Evolutionary conservation across 306 rosid species (phyloP).

Genomic region (Vachellia collinsii): DNA sequence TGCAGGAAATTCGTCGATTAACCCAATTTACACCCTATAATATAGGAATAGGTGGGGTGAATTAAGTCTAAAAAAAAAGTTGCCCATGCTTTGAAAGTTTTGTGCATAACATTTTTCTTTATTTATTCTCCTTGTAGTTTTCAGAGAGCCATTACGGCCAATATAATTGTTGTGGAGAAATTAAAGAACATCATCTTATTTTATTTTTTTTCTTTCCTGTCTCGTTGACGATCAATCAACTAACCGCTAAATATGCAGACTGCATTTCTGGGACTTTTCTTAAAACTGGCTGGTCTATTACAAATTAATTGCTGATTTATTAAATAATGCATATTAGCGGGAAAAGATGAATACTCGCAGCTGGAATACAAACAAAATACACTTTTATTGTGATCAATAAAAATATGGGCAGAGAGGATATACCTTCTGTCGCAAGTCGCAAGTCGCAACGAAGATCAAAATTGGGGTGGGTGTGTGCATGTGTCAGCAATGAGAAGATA

Average conservation of each 20-base stretch:
- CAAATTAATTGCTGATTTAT: neutral
- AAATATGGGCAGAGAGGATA: neutral
- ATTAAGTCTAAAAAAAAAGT: too few species aligned
- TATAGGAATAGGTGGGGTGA: too few species aligned
- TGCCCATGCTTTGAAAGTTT: too few species aligned
- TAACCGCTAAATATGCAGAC: neutral
- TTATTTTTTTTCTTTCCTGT: neutral
- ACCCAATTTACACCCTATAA: too few species aligned
- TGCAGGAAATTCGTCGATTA: too few species aligned
- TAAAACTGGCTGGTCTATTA: neutral
- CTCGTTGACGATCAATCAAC: neutral
- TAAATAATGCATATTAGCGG: neutral
- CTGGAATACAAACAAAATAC: neutral
- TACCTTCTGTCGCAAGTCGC: constrained; percentile 12
- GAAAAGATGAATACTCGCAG: neutral
- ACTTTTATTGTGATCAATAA: neutral
- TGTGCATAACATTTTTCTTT: too few species aligned
- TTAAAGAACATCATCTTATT: neutral
- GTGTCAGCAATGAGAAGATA: neutral
- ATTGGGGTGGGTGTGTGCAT: neutral
- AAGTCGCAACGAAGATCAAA: constrained; percentile 21
- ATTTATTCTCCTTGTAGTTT: too few species aligned
- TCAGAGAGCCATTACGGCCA: too few species aligned
- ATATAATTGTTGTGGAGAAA: neutral
- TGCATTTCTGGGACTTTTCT: neutral